Conservation (phyloP, 495 filamentous ascomycete genomes). For the Penicillium ochrochloron region DNA sequence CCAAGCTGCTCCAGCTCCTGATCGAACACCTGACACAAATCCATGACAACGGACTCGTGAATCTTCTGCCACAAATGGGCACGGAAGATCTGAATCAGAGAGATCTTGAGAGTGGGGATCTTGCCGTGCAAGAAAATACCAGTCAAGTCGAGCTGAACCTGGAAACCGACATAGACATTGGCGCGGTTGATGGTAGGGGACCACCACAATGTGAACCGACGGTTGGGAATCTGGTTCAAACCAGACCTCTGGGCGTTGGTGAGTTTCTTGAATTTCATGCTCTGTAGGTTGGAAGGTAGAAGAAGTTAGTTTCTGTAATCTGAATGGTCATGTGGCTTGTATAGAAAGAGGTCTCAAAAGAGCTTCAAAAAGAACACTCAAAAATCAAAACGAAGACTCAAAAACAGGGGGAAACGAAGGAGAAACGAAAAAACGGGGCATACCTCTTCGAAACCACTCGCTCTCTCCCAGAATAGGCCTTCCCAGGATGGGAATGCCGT, state of each 20-base stretch:
- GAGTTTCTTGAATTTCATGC: constrained; percentile 99
- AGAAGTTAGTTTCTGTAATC: background rate
- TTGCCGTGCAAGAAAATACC: constrained; percentile 99
- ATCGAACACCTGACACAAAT: constrained; percentile 98
- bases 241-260: constrained; percentile 98
- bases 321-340: background rate
- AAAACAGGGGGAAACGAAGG: background rate
- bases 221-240: constrained; percentile 99
- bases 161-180: constrained; percentile 83
- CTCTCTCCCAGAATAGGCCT: constrained; percentile 96
- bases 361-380: background rate
- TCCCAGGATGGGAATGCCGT: constrained; percentile 99
- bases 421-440: background rate
- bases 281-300: background rate
- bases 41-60: constrained; percentile 99
- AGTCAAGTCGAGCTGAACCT: constrained; percentile 97
- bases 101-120: constrained; percentile 98
- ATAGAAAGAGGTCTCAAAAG: background rate
- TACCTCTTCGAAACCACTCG: constrained; percentile 69
- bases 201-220: constrained; percentile 99
- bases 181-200: constrained; percentile 73
- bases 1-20: constrained; percentile 95
- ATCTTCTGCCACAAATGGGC: constrained; percentile 99
- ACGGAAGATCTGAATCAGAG: constrained; percentile 98
- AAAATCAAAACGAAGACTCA: background rate